Evolutionary conservation across 768 basidiomycete species (phyloP), one percentile per base, ranked within the genome.

Genomic region (Saitozyma podzolica): DNA sequence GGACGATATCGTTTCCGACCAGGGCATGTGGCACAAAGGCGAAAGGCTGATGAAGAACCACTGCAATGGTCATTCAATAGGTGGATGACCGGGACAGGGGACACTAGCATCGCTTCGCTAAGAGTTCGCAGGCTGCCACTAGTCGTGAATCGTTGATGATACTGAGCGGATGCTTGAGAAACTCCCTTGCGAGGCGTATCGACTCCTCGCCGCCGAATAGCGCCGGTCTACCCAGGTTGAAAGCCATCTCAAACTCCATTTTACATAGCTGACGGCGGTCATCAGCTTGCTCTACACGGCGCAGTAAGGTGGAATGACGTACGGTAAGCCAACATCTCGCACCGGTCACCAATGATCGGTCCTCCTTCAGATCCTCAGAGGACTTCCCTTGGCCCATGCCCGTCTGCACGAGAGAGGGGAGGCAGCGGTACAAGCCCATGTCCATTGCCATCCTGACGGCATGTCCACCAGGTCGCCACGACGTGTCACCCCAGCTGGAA

Each of bases 391-490:
- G 43, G 2, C 73, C 70, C 67, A 70, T 69, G 13, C 67, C 69
- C 20, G 61, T 64, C 54, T 68, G 51, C 8, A 58, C 61, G 19
- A 75, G 56, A 40, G 66, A 64, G 3, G 65, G 61, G 40, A 75
- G 50, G 55, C 69, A 72, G 42, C 70, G 61, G 56, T 75, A 70
- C 48, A 75, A 49, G 17, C 71, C 71, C 67, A 72, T 64, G 41
- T 75, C 73, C 59, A 75, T 67, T 5, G 74, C 74, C 47, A 75
- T 72, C 9, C 74, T 63, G 9, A 73, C 57, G 40, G 74, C 74
- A 43, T 73, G 74, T 47, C 72, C 71, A 43, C 67, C 74, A 19
- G 74, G 71, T 58, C 74, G 50, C 71, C 71, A 75, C n/a, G 61
- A 60, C 6, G 71, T 73, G 40, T 75, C 74, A 29, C 71, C 74